Percentiles rank a stretch among this genome's conserved stretches.
Evolutionary conservation across 768 basidiomycete species (phyloP).

Genomic region (Boletellus emodensis): DNA sequence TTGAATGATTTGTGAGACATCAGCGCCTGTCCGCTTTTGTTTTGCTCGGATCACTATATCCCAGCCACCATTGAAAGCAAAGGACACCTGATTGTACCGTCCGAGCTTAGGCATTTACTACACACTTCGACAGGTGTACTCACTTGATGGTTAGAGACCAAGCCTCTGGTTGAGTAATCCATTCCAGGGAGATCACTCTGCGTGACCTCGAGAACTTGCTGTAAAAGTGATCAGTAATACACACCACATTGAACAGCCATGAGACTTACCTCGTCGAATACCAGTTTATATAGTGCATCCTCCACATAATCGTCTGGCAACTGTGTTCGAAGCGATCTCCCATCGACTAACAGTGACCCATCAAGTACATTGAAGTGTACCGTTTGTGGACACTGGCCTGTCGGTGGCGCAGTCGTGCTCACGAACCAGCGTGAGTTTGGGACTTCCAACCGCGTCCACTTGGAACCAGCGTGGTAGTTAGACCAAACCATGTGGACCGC

Average conservation of each 20-base stretch:
- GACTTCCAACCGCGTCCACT: slow-evolving; percentile 17
- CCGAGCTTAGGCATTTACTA: neutral
- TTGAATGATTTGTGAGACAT: slow-evolving; percentile 1
- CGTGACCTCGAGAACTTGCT: neutral
- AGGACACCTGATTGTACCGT: neutral
- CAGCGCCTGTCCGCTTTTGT: neutral
- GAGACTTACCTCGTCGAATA: slow-evolving; percentile 20
- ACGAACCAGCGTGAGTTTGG: slow-evolving; percentile 32
- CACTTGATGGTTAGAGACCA: neutral
- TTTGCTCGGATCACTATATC: slow-evolving; percentile 16
- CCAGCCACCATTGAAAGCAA: slow-evolving; percentile 4
- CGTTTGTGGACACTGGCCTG: slow-evolving; percentile 16
- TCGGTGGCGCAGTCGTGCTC: slow-evolving; percentile 17
- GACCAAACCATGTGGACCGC: slow-evolving; percentile 32
- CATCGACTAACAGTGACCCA: slow-evolving; percentile 24
- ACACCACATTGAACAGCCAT: neutral
- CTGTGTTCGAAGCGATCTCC: slow-evolving; percentile 14
- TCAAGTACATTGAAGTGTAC: slow-evolving; percentile 39
- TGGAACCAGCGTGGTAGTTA: slow-evolving; percentile 20
- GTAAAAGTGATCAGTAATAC: neutral
- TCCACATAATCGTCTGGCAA: slow-evolving; percentile 10
- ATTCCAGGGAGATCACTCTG: neutral
- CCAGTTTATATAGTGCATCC: slow-evolving; percentile 9
- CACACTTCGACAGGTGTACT: neutral
- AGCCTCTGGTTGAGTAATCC: neutral